phyloP scores from a whole-genome alignment of 164 flowering plant genomes.

The Tetracentron sinense region DNA sequence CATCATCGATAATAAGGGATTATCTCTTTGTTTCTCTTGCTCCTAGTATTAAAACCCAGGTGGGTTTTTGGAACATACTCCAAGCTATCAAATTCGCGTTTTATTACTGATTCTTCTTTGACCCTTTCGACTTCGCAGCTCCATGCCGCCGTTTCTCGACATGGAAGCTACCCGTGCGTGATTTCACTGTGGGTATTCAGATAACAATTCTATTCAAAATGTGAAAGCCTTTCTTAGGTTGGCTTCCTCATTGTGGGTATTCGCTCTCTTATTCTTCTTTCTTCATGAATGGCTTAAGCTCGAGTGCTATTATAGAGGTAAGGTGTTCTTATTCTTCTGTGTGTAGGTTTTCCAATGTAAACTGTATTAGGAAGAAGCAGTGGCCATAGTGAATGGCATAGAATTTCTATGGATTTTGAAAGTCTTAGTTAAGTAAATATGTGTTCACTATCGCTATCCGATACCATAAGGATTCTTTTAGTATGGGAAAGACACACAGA shows the following conservation, averaged over 20 bases:
- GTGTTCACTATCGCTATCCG: too few species aligned
- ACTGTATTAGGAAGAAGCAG: too few species aligned
- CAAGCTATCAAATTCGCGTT: neutral
- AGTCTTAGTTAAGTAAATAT: too few species aligned
- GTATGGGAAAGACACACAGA: too few species aligned
- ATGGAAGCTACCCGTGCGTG: neutral
- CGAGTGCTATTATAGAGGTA: neutral
- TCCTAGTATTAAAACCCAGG: constrained; percentile 3
- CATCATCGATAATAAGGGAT: neutral
- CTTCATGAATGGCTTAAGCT: neutral
- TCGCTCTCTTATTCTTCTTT: neutral
- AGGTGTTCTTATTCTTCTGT: neutral
- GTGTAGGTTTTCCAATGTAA: too few species aligned
- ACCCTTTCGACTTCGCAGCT: neutral
- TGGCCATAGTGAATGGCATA: too few species aligned
- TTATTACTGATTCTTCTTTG: constrained; percentile 3
- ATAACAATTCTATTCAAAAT: neutral
- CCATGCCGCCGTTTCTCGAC: neutral
- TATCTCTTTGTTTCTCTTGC: neutral
- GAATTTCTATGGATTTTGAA: too few species aligned
- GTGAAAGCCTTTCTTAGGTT: neutral
- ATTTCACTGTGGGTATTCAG: neutral
- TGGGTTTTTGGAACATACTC: neutral
- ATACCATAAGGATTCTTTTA: too few species aligned
- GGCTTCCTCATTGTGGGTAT: neutral